These are phyloP conservation scores for Hypoxylon sp. DNA, from an alignment of 2,329 filamentous ascomycete species.

Conservation along the genomic window DNA sequence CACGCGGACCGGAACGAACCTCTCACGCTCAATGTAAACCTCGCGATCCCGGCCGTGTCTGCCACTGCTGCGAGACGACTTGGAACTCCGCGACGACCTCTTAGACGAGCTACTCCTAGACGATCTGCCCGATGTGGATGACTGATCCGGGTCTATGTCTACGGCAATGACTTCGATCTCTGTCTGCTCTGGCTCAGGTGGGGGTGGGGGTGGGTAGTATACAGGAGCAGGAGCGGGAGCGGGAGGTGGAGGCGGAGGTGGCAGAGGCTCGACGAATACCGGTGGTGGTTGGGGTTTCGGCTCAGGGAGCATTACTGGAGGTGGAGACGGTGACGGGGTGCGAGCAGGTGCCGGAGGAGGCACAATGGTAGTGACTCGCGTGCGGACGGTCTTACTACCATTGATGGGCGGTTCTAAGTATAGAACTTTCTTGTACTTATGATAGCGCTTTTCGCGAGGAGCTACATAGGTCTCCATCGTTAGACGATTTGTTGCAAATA, in stretches of 20 bases:
- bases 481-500: conserved; percentile 38
- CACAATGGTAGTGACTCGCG: conserved; percentile 58
- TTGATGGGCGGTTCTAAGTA: conserved; percentile 59
- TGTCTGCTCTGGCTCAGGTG: conserved; percentile 43
- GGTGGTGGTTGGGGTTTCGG: conserved; percentile 46
- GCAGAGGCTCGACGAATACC: conserved; percentile 47
- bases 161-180: conserved; percentile 62
- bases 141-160: conserved; percentile 60
- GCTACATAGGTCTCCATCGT: conserved; percentile 54
- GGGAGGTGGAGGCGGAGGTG: conserved; percentile 48
- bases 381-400: conserved; percentile 56
- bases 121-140: conserved; percentile 45
- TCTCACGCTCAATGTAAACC: conserved; percentile 68
- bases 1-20: conserved; percentile 60
- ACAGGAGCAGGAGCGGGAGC: conserved; percentile 37
- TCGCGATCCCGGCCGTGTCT: conserved; percentile 59
- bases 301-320: conserved; percentile 38
- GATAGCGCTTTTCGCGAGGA: conserved; percentile 54
- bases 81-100: conserved; percentile 47
- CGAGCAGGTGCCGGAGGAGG: conserved; percentile 52
- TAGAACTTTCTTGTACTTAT: conserved; percentile 59
- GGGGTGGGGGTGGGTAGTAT: conserved; percentile 24
- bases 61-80: conserved; percentile 46
- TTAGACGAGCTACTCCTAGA: conserved; percentile 41
- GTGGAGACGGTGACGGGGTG: conserved; percentile 47